These are phyloP conservation scores for Exserohilum turcica DNA, from an alignment of 2,329 filamentous ascomycete species.

Conservation along the genomic window DNA sequence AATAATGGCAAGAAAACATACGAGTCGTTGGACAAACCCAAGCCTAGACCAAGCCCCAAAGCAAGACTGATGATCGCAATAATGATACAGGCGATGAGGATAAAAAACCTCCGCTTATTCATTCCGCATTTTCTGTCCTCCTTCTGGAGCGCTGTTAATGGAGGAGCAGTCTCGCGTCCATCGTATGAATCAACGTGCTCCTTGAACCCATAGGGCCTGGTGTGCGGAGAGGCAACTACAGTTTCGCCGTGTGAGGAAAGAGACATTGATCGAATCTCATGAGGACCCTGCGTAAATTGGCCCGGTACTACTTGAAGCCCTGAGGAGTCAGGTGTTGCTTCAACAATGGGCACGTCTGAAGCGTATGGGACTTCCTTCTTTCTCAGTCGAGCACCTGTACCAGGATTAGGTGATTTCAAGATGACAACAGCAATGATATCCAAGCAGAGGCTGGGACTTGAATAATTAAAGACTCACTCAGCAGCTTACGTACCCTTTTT, in stretches of 20 bases:
- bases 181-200: conserved; percentile 30
- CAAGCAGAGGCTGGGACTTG: background rate
- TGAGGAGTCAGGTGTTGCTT: conserved; percentile 30
- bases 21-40: conserved; percentile 37
- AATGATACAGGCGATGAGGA: conserved; percentile 30
- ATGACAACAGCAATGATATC: background rate
- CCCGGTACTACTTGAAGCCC: conserved; percentile 28
- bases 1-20: conserved; percentile 1
- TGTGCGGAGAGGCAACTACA: conserved; percentile 21
- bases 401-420: conserved; percentile 10
- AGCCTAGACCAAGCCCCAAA: conserved; percentile 46
- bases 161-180: conserved; percentile 16
- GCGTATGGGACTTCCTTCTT: conserved; percentile 30
- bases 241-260: conserved; percentile 25
- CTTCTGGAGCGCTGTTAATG: conserved; percentile 21
- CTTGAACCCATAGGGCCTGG: conserved; percentile 30
- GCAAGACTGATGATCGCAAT: conserved; percentile 41
- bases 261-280: conserved; percentile 20
- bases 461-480: conserved; percentile 5
- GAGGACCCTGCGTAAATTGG: conserved; percentile 22
- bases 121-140: conserved; percentile 32
- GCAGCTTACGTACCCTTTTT: conserved; percentile 19
- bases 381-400: conserved; percentile 26
- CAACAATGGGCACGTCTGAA: conserved; percentile 6
- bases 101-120: conserved; percentile 31